Conservation (phyloP, 495 filamentous ascomycete species). For the Hypoxylon lenormandii region DNA sequence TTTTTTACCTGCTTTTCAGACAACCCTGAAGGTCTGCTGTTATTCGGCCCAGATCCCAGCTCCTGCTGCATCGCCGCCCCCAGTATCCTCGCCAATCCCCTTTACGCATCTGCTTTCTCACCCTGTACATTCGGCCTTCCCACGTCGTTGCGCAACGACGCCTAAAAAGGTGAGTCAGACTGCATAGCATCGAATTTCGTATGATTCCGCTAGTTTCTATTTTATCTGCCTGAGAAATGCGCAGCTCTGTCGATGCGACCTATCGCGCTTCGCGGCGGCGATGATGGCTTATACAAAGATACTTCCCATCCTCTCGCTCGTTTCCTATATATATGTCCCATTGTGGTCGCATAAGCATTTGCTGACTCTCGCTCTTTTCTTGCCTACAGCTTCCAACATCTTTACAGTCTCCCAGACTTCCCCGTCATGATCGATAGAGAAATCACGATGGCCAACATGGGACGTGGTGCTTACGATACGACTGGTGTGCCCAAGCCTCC, state of each 20-base stretch:
- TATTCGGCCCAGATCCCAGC: constrained; percentile 54
- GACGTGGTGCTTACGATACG: constrained; percentile 69
- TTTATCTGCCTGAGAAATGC: constrained; percentile 34
- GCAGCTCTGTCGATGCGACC: constrained; percentile 32
- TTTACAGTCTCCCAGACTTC: constrained; percentile 23
- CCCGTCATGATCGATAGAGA: constrained; percentile 63
- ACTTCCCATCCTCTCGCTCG: neutral
- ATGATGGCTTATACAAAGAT: constrained; percentile 34
- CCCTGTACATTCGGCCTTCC: constrained; percentile 45
- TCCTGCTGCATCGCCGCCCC: constrained; percentile 54
- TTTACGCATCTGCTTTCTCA: constrained; percentile 39
- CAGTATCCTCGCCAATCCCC: constrained; percentile 53
- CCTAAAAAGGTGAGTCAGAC: constrained; percentile 61
- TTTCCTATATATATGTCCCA: constrained; percentile 29
- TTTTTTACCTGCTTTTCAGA: constrained; percentile 25
- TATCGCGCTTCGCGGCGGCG: constrained; percentile 31
- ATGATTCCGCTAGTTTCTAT: constrained; percentile 37
- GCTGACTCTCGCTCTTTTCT: constrained; percentile 46
- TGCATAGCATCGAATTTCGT: constrained; percentile 39
- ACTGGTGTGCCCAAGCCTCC: constrained; percentile 68
- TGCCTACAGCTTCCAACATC: constrained; percentile 9
- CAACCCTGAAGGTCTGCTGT: constrained; percentile 35
- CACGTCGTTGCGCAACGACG: constrained; percentile 50
- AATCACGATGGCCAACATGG: constrained; percentile 63
- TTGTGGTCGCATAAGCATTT: constrained; percentile 13